Evolutionary conservation across 345 rosid species (phyloP), one percentile per base, ranked within the genome.

Genomic region (Populus nigra): DNA sequence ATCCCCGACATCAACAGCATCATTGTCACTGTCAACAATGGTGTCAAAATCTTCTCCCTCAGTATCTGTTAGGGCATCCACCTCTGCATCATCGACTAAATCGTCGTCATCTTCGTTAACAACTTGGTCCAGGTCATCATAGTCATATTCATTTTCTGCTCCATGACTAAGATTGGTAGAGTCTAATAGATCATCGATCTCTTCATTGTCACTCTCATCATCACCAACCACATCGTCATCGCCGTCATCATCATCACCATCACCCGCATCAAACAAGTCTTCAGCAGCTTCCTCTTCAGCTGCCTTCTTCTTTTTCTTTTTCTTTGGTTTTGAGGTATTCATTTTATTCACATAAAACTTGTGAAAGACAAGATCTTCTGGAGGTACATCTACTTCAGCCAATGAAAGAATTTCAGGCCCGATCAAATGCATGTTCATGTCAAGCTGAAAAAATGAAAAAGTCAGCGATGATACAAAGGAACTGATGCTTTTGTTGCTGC

Each of bases 321-420:
- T 93, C 69, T 87, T 83, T 66, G 85, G 86, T 75, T 86, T 93
- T 1, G 93, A 76, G 38, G 90, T 84, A 49, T 81, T 90, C 94
- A 87, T 86, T 83, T 93, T 96, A 72, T 93, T 92, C 88, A 87
- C 66, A 74, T 96, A 96, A 49, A 96, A 96, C 80, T 89, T 96
- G 90, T 96, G 99, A 86, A 96, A 96, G 47, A 96, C 96, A 12
- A 92, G 81, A 82, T 96, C 99, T 83, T 96, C 99, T 0, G 99
- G 98, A 67, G 94, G 86, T 7, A 96, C 98, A 35, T 96, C 98
- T 63, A 75, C 80, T 86, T 96, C 99, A 41, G 94, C 96, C 77
- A 93, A 84, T 7, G 94, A 90, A 36, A 96, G 88, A 65, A 96
- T 92, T 80, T 93, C 97, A 20, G 91, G 73, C 78, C 98, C 98